A percentile compares a stretch with the other conserved stretches of the same genome.
Conservation (phyloP, 805 yeast species). For the Spathaspora sp. region DNA sequence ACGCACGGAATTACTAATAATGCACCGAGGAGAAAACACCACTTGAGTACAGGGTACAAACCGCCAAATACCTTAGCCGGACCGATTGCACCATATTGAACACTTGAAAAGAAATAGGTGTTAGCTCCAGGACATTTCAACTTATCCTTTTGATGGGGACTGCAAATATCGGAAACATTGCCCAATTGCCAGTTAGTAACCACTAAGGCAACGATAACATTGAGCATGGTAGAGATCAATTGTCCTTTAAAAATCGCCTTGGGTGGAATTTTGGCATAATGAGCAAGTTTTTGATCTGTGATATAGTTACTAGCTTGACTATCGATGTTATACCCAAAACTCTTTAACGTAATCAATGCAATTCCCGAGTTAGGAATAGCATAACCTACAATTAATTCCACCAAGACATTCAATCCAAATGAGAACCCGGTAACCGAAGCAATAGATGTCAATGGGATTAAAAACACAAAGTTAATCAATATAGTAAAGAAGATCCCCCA, state of each 20-base stretch:
- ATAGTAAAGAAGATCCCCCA: slow-evolving; percentile 62
- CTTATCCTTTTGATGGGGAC: slow-evolving; percentile 30
- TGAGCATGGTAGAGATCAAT: slow-evolving; percentile 31
- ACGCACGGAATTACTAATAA: slow-evolving; percentile 34
- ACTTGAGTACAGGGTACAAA: slow-evolving; percentile 50
- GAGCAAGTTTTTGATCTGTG: slow-evolving; percentile 42
- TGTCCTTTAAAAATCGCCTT: slow-evolving; percentile 52
- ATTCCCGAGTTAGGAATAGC: slow-evolving; percentile 57
- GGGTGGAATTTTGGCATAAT: slow-evolving; percentile 64
- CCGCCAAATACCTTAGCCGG: slow-evolving; percentile 58
- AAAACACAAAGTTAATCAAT: slow-evolving; percentile 48
- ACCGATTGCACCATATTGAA: slow-evolving; percentile 55
- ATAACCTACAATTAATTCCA: slow-evolving; percentile 64
- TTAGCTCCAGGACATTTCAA: slow-evolving; percentile 42
- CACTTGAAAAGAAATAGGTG: slow-evolving; percentile 50
- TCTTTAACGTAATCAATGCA: slow-evolving; percentile 50
- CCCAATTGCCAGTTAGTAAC: slow-evolving; percentile 40
- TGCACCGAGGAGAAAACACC: slow-evolving; percentile 57
- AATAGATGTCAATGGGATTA: slow-evolving; percentile 60
- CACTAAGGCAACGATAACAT: slow-evolving; percentile 28
- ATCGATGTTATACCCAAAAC: slow-evolving; percentile 53
- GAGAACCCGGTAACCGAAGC: slow-evolving; percentile 59
- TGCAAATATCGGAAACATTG: slow-evolving; percentile 34
- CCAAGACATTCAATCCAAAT: slow-evolving; percentile 58
- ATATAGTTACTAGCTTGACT: slow-evolving; percentile 60